These are phyloP conservation scores for Lathyrus tuberosus DNA, from an alignment of 306 rosid genomes.

Conservation along the genomic window DNA sequence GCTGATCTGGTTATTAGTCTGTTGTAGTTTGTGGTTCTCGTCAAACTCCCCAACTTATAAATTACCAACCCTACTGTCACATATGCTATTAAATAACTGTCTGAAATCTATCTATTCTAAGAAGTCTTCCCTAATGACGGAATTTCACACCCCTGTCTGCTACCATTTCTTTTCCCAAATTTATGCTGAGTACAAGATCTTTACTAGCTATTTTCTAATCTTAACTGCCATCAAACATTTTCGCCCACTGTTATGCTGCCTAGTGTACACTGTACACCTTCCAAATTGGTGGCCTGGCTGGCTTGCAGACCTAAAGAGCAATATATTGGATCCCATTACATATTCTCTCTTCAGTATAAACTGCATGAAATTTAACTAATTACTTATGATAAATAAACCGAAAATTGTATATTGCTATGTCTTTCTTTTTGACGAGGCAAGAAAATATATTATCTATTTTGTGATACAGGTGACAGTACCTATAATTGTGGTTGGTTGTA, in stretches of 20 bases:
- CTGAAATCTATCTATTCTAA: background rate
- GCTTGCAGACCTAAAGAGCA: background rate
- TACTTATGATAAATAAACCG: background rate
- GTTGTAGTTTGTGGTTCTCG: background rate
- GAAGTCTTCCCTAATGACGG: background rate
- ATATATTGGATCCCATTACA: background rate
- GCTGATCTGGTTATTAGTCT: background rate
- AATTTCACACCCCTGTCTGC: background rate
- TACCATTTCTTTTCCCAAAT: background rate
- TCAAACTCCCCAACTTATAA: background rate
- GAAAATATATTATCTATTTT: background rate
- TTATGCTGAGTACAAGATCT: background rate
- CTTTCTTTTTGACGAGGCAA: background rate
- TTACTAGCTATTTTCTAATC: background rate
- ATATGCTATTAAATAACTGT: background rate
- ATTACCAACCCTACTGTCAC: background rate
- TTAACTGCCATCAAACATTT: background rate
- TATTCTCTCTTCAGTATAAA: background rate
- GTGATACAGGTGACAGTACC: constrained; percentile 49
- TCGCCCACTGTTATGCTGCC: constrained; percentile 3
- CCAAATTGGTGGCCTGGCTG: background rate
- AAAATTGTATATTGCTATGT: background rate
- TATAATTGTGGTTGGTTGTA: constrained; percentile 53
- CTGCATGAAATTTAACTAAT: constrained; percentile 2
- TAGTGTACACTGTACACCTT: constrained; percentile 12